These are phyloP conservation scores for Penicillium sp. DNA, from an alignment of 2,329 filamentous ascomycete genomes.

Conservation along the genomic window DNA sequence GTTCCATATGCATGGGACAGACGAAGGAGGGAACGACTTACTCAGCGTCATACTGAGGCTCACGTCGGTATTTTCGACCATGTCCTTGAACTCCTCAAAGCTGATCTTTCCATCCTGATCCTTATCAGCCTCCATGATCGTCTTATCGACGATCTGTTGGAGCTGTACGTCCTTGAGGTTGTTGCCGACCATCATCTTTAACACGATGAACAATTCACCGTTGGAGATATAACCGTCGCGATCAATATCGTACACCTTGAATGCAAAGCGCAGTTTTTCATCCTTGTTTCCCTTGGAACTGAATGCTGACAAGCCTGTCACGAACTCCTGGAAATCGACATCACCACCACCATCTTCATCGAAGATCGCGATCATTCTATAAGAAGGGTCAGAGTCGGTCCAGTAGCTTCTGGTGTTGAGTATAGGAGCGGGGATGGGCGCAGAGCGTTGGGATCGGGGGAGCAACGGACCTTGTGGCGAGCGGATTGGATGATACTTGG, in stretches of 20 bases:
- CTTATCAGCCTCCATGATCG: constrained; percentile 98
- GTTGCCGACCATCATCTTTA: constrained; percentile 99
- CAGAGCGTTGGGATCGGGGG: neutral
- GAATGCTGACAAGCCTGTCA: constrained; percentile 91
- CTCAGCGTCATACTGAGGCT: constrained; percentile 69
- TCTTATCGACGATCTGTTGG: constrained; percentile 99
- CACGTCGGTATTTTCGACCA: constrained; percentile 91
- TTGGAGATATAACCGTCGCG: constrained; percentile 98
- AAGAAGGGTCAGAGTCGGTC: neutral
- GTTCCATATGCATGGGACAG: neutral
- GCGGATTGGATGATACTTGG: constrained; percentile 95
- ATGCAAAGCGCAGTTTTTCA: constrained; percentile 95
- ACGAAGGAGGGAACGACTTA: constrained; percentile 38
- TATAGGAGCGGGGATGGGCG: neutral
- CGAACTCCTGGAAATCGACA: constrained; percentile 98
- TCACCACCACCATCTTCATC: constrained; percentile 97
- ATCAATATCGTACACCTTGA: constrained; percentile 99
- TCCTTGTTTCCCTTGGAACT: constrained; percentile 98
- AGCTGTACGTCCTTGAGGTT: constrained; percentile 99
- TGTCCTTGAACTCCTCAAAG: constrained; percentile 98
- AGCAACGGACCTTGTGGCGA: constrained; percentile 76
- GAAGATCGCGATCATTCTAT: constrained; percentile 97
- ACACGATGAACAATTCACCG: constrained; percentile 96
- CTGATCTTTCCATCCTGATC: constrained; percentile 97
- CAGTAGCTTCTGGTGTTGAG: neutral